phyloP scores from a whole-genome alignment of 1,139 yeast species.

The Yamadazyma conglobata region DNA sequence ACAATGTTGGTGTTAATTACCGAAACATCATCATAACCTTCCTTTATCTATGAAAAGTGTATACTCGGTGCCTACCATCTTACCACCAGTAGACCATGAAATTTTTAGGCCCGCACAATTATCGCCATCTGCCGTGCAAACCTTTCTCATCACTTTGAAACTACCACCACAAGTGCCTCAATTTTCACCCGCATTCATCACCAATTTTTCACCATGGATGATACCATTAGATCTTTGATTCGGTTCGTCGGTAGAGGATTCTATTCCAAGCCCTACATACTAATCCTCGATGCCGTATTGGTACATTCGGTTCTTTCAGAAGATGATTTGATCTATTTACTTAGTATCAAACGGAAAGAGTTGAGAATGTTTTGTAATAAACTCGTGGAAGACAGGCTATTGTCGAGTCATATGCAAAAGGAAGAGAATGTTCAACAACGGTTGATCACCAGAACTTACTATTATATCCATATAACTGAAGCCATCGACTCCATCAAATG shows the following conservation, averaged over 20 bases:
- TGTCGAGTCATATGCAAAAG: constrained; percentile 67
- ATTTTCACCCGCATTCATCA: too few relatives aligned
- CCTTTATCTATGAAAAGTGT: too few relatives aligned
- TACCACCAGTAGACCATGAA: too few relatives aligned
- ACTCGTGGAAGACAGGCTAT: constrained; percentile 76
- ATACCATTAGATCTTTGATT: constrained; percentile 38
- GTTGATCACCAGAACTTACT: constrained; percentile 71
- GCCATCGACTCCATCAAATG: constrained; percentile 95
- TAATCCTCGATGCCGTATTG: constrained; percentile 84
- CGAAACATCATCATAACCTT: too few relatives aligned
- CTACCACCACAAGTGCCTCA: too few relatives aligned
- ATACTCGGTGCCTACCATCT: too few relatives aligned
- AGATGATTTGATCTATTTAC: constrained; percentile 77
- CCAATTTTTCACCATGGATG: constrained; percentile 28
- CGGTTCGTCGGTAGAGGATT: constrained; percentile 80
- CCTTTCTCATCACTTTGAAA: too few relatives aligned
- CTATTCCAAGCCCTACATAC: constrained; percentile 78
- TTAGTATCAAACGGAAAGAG: constrained; percentile 85
- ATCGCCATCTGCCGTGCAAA: too few relatives aligned
- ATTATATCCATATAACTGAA: constrained; percentile 83
- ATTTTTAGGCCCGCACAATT: too few relatives aligned
- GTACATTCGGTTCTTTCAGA: constrained; percentile 92
- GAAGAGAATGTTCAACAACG: constrained; percentile 78
- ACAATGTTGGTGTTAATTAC: too few relatives aligned
- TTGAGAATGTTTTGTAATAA: constrained; percentile 78